Evolutionary conservation across 371 early-diverging fungal species (phyloP), one percentile per base, ranked within the genome.

Genomic region (Rhizopus microsporus): DNA sequence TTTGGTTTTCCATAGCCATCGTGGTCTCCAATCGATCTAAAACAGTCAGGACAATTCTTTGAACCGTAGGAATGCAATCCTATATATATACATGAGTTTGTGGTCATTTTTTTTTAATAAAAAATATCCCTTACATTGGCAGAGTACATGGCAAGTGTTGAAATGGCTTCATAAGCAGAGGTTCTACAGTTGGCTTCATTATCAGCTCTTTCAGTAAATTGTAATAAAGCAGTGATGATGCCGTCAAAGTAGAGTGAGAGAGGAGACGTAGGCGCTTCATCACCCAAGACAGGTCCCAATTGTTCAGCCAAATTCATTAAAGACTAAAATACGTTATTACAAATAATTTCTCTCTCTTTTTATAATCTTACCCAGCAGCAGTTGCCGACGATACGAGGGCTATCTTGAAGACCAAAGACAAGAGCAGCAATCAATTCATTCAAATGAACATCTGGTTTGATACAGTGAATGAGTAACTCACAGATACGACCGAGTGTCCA

Each of bases 401-500:
- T 85, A 60, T 95, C 96, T 42, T 77, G 82, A 58, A 97, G 76
- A 23, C 97, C 96, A 23, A 69, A 73, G 0, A 93, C 83, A 47
- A 96, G 79, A 4, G 91, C 92, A 35, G 81, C 70, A 33, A 96
- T 73, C 37, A 96, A 70, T 31, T 77, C 83, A 54, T 84, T 83
- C 50, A 95, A 81, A 49, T 89, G 86, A 40, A 79, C 60, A 7
- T 92, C 91, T 12, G 86, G 82, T 58, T 89, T 86, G 60, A 95
- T 90, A 62, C 86, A 85, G 16, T 88, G 78, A 30, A 83, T 77
- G 23, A 88, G 62, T 34, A 86, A 73, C 51, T 93, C 91, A 47
- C 86, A 93, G 29, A 98, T 91, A 49, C 95, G 90, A 52, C 97
- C 96, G 8, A 98, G 73, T 3, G 96, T 91, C 98, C 98, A 98